Percentiles rank a stretch among this genome's conserved stretches.
These are phyloP conservation scores for Aspergillus persii DNA, from an alignment of 2,329 filamentous ascomycete species.

Conservation along the genomic window DNA sequence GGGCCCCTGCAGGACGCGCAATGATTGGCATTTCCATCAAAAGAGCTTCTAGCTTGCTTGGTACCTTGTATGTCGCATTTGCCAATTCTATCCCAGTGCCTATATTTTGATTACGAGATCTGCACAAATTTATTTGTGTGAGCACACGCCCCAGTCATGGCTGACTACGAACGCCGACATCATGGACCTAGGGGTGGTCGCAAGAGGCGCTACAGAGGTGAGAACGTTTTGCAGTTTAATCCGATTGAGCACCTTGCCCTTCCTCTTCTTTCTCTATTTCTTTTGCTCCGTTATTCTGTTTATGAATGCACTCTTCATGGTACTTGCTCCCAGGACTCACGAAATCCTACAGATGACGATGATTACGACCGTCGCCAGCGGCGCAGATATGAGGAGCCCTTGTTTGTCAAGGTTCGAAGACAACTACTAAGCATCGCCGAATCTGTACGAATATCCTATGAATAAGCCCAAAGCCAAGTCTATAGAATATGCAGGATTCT, in stretches of 20 bases:
- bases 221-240: constrained; percentile 1
- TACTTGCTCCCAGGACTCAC: constrained; percentile 2
- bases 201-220: constrained; percentile 80
- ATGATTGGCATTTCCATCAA: constrained; percentile 1
- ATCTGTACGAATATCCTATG: constrained; percentile 49
- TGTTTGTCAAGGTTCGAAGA: constrained; percentile 69
- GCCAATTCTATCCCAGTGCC: neutral
- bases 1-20: constrained; percentile 9
- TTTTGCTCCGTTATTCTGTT: neutral
- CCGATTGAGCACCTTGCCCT: neutral
- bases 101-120: neutral
- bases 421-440: constrained; percentile 80
- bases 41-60: constrained; percentile 8
- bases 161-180: constrained; percentile 56
- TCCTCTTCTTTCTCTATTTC: neutral
- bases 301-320: neutral
- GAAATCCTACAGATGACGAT: constrained; percentile 62
- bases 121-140: neutral
- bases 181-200: constrained; percentile 55
- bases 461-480: neutral
- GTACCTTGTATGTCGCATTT: neutral
- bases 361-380: constrained; percentile 71
- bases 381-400: constrained; percentile 70
- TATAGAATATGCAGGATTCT: neutral
- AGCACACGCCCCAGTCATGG: constrained; percentile 38